These are phyloP conservation scores for Fusarium citri DNA, from an alignment of 2,329 filamentous ascomycete species.

Conservation along the genomic window DNA sequence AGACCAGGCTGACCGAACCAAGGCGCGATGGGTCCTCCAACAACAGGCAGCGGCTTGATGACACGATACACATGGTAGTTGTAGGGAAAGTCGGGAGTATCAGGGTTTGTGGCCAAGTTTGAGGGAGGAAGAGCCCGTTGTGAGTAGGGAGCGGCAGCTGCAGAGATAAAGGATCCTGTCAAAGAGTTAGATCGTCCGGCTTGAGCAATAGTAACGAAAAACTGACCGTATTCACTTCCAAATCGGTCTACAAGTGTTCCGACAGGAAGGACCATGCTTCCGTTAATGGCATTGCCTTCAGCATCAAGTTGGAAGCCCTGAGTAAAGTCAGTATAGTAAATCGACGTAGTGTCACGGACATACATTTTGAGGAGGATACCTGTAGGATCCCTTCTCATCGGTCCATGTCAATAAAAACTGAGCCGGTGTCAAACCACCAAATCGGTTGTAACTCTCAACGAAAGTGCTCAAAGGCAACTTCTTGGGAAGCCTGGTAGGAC, in stretches of 20 bases:
- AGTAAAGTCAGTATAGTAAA: not conserved
- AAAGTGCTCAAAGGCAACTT: constrained; percentile 50
- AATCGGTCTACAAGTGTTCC: constrained; percentile 62
- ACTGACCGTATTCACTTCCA: constrained; percentile 56
- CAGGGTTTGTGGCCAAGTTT: constrained; percentile 54
- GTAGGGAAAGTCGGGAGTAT: constrained; percentile 53
- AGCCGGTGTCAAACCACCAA: constrained; percentile 55
- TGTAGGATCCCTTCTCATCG: constrained; percentile 42
- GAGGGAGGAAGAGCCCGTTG: constrained; percentile 60
- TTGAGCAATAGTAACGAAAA: not conserved
- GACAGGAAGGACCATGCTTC: constrained; percentile 53
- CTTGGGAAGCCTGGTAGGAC: constrained; percentile 50
- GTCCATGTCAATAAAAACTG: constrained; percentile 55
- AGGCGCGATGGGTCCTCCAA: constrained; percentile 58
- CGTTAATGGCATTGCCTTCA: constrained; percentile 52
- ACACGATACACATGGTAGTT: constrained; percentile 64
- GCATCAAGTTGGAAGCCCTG: constrained; percentile 54
- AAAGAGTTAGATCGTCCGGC: constrained; percentile 1
- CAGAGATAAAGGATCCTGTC: constrained; percentile 52
- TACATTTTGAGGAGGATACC: constrained; percentile 55
- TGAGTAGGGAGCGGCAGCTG: constrained; percentile 59
- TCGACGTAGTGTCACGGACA: fast-evolving
- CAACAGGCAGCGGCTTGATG: constrained; percentile 52
- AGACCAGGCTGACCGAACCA: constrained; percentile 65
- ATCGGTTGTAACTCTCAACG: constrained; percentile 51